Conservation (phyloP, 2,329 filamentous ascomycete species). For the Penicillium sp. region DNA sequence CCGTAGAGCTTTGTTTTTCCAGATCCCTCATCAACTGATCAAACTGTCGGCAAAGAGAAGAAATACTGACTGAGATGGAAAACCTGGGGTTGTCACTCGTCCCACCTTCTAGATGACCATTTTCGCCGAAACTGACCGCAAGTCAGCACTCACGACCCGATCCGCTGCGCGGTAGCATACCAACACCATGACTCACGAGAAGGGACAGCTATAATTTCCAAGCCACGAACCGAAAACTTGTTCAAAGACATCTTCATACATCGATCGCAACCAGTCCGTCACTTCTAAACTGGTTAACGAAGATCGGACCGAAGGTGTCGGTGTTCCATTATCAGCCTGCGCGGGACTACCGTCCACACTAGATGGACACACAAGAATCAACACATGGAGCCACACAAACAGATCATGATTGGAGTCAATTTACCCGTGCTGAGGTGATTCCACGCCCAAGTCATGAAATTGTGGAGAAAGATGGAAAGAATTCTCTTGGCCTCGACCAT, state of each 20-base stretch:
- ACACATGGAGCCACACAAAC: background rate
- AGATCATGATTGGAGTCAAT: too few species aligned
- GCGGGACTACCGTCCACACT: background rate
- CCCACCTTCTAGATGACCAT: conserved; percentile 6
- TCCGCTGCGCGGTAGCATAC: background rate
- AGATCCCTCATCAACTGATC: conserved; percentile 34
- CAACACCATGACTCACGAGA: conserved; percentile 28
- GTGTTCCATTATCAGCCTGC: conserved; percentile 11
- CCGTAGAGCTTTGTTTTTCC: conserved; percentile 12
- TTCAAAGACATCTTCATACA: conserved; percentile 37
- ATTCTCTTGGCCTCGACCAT: background rate
- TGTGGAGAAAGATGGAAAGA: background rate
- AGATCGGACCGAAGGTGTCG: conserved; percentile 2
- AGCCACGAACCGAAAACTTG: conserved; percentile 41
- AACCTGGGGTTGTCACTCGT: conserved; percentile 1
- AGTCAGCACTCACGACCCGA: background rate
- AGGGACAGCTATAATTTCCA: conserved; percentile 40
- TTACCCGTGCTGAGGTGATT: background rate
- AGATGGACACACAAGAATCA: background rate
- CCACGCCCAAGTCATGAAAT: background rate
- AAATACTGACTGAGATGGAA: conserved; percentile 15
- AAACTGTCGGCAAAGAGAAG: conserved; percentile 18
- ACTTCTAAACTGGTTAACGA: conserved; percentile 8
- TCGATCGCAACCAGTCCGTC: conserved; percentile 16
- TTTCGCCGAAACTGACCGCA: background rate